Evolutionary conservation across 345 rosid species (phyloP).

Genomic region (Anacardium occidentale): DNA sequence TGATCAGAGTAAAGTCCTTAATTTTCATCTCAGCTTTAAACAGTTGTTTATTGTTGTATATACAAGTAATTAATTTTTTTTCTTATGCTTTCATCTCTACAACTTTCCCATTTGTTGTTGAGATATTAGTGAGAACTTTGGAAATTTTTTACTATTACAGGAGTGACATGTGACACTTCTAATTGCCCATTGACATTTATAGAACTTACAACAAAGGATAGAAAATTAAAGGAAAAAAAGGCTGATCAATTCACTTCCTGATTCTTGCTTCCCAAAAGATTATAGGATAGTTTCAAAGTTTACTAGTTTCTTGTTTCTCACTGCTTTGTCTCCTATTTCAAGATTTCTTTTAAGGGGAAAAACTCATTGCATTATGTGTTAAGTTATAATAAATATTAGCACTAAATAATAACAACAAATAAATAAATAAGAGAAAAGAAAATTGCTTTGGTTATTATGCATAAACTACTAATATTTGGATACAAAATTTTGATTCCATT

Average conservation of each 20-base stretch:
- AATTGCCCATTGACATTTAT: neutral
- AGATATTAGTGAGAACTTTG: neutral
- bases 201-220: neutral
- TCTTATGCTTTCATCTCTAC: neutral
- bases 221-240: no score
- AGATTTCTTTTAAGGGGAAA: no score
- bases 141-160: neutral
- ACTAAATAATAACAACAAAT: no score
- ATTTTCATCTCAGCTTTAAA: neutral
- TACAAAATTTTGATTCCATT: neutral
- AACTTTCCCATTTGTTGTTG: neutral
- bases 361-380: no score
- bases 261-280: neutral
- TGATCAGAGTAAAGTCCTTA: slow-evolving; percentile 23
- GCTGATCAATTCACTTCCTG: neutral
- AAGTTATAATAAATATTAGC: no score
- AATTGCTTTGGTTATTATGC: neutral
- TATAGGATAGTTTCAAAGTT: neutral
- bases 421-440: no score
- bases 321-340: neutral
- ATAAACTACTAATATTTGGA: neutral
- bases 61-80: neutral
- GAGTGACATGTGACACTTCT: neutral
- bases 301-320: neutral
- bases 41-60: slow-evolving; percentile 2